Percentiles rank a stretch among this genome's conserved stretches.
Conservation (phyloP, 495 filamentous ascomycete species). For the Aspergillus incahuasiensis region DNA sequence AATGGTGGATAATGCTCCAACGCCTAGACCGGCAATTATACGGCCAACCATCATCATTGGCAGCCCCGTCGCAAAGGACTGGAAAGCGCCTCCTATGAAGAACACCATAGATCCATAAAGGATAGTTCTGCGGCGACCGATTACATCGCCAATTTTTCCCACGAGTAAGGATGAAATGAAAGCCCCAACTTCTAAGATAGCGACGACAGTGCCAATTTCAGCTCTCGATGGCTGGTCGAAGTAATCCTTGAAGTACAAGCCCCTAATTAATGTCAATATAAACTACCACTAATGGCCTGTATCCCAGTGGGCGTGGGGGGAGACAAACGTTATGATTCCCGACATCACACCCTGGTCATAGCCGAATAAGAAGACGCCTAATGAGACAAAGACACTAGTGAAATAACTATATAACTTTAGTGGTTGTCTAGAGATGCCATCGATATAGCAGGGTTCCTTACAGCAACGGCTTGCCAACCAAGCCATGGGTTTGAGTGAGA, state of each 20-base stretch:
- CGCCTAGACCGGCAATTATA: conserved; percentile 87
- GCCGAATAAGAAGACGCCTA: conserved; percentile 96
- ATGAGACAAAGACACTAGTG: conserved; percentile 94
- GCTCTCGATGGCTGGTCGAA: conserved; percentile 82
- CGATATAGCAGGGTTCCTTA: conserved; percentile 36
- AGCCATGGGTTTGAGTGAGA: conserved; percentile 69
- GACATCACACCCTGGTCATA: conserved; percentile 99
- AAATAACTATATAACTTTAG: conserved; percentile 70
- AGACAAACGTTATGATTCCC: conserved; percentile 89
- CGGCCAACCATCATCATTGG: conserved; percentile 89
- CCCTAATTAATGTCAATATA: conserved; percentile 48
- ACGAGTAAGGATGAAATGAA: conserved; percentile 88
- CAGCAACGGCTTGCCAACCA: conserved; percentile 94
- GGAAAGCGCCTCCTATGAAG: conserved; percentile 81
- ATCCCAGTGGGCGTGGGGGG: neutral
- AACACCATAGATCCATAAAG: conserved; percentile 92
- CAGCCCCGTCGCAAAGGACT: conserved; percentile 77
- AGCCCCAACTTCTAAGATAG: conserved; percentile 91
- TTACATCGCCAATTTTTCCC: conserved; percentile 83
- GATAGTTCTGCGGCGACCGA: conserved; percentile 86
- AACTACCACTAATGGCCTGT: too few relatives aligned
- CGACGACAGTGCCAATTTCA: conserved; percentile 91
- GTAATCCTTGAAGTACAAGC: conserved; percentile 80
- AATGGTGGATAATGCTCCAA: conserved; percentile 92
- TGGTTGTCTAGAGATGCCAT: neutral